Percentiles rank a stretch among this genome's conserved stretches.
These are phyloP conservation scores for Lentinula novae-zelandiae DNA, from an alignment of 1,284 basidiomycete species.

Conservation along the genomic window DNA sequence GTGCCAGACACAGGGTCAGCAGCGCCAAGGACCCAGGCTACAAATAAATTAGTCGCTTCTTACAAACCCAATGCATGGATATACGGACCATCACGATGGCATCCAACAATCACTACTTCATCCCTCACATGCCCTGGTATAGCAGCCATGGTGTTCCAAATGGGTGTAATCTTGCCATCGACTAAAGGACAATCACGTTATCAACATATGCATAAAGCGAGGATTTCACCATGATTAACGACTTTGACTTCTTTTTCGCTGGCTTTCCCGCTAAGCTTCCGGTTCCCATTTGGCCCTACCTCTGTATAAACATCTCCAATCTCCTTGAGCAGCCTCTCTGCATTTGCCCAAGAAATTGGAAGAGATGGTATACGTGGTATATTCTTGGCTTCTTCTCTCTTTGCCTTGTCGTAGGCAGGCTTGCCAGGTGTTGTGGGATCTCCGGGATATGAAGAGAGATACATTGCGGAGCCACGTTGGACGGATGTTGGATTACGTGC, in stretches of 20 bases:
- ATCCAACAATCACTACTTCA: constrained; percentile 16
- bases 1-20: constrained; percentile 89
- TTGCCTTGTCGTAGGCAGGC: constrained; percentile 84
- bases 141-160: constrained; percentile 84
- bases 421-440: constrained; percentile 86
- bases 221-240: constrained; percentile 55
- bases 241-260: constrained; percentile 50
- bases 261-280: constrained; percentile 42
- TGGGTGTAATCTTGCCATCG: constrained; percentile 75
- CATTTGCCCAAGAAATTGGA: constrained; percentile 72
- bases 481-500: constrained; percentile 83
- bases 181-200: constrained; percentile 33
- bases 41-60: not conserved
- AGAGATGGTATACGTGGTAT: constrained; percentile 83
- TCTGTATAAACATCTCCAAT: constrained; percentile 36
- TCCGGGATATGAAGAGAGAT: constrained; percentile 75
- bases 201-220: not conserved
- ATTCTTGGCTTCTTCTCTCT: constrained; percentile 64
- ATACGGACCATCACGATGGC: constrained; percentile 15
- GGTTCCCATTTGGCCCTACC: constrained; percentile 27
- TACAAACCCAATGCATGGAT: not conserved
- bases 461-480: constrained; percentile 88
- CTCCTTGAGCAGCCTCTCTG: constrained; percentile 57
- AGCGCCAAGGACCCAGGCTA: constrained; percentile 65
- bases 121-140: constrained; percentile 68